A percentile compares a stretch with the other conserved stretches of the same genome.
These are phyloP conservation scores for Picochlorum sp. DNA, from an alignment of 139 green algal species.

Conservation along the genomic window DNA sequence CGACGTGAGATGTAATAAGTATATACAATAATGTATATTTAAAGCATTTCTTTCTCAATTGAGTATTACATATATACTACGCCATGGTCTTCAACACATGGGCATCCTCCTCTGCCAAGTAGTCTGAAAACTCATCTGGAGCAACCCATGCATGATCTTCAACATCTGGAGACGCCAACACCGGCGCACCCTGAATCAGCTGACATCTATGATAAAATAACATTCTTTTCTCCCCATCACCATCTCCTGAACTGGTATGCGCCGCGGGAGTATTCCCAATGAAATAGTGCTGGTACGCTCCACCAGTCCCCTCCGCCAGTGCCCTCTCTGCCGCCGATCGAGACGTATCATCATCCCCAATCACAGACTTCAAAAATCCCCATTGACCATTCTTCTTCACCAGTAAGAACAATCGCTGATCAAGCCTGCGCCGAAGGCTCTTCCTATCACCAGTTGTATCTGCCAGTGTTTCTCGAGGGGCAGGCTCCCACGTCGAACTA, in stretches of 20 bases:
- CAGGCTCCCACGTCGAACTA: conserved; percentile 20
- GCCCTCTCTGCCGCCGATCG: conserved; percentile 31
- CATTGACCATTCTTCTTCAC: conserved; percentile 18
- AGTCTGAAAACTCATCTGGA: conserved; percentile 35
- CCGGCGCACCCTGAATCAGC: conserved; percentile 21
- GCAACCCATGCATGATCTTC: conserved; percentile 26
- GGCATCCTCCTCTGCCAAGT: conserved; percentile 16
- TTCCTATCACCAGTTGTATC: conserved; percentile 19
- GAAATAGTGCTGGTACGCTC: conserved; percentile 33
- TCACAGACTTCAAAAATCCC: conserved; percentile 5
- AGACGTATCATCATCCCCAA: conserved; percentile 28
- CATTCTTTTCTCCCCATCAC: not conserved
- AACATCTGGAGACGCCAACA: not conserved
- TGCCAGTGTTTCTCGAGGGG: conserved; percentile 21
- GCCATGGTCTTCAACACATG: not conserved
- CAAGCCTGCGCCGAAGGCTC: conserved; percentile 26
- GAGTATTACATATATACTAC: not conserved
- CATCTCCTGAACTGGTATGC: not conserved
- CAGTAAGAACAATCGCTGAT: conserved; percentile 40
- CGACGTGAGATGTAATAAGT: not conserved
- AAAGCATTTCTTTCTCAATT: too few species aligned
- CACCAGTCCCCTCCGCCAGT: conserved; percentile 17
- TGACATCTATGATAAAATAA: conserved; percentile 34
- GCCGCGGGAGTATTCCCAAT: conserved; percentile 39
- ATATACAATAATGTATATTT: too few species aligned